Conservation (phyloP, 345 rosid species). For the Orychophragmus violaceus region DNA sequence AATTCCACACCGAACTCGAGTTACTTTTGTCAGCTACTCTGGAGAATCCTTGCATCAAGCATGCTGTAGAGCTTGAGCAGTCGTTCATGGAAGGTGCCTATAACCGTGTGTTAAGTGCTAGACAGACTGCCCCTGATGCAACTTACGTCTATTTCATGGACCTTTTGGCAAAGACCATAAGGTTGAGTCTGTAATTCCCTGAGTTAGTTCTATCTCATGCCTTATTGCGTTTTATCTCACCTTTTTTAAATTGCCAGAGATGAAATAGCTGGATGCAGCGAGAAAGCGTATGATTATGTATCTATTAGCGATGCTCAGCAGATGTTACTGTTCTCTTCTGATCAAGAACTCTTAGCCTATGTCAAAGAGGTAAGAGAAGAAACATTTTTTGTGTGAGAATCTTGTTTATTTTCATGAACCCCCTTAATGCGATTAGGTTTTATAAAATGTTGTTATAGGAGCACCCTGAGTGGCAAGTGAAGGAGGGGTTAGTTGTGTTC, state of each 20-base stretch:
- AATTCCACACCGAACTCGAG: slow-evolving; percentile 92
- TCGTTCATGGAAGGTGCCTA: slow-evolving; percentile 99
- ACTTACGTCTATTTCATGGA: slow-evolving; percentile 94
- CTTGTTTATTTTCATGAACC: neutral
- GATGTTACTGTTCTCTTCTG: slow-evolving; percentile 79
- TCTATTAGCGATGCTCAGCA: slow-evolving; percentile 60
- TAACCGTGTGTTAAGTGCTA: slow-evolving; percentile 88
- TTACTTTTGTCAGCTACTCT: slow-evolving; percentile 68
- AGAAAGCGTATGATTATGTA: slow-evolving; percentile 92
- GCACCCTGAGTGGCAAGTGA: slow-evolving; percentile 91
- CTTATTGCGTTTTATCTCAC: neutral
- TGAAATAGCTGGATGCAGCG: slow-evolving; percentile 98
- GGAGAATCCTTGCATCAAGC: slow-evolving; percentile 86
- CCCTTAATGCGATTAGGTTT: neutral
- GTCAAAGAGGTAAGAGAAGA: slow-evolving; percentile 53
- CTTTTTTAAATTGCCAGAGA: slow-evolving; percentile 45
- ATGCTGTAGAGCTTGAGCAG: slow-evolving; percentile 98
- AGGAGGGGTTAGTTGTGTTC: slow-evolving; percentile 66
- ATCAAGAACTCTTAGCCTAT: slow-evolving; percentile 63
- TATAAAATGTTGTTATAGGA: slow-evolving; percentile 55
- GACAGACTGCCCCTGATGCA: slow-evolving; percentile 81
- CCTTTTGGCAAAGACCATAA: slow-evolving; percentile 94
- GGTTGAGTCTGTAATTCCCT: slow-evolving; percentile 33
- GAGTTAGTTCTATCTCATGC: neutral
- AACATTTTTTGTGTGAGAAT: neutral